Evolutionary conservation across 805 yeast species (phyloP), one percentile per base, ranked within the genome.

Genomic region (Isabelozyma pseudorhagii): DNA sequence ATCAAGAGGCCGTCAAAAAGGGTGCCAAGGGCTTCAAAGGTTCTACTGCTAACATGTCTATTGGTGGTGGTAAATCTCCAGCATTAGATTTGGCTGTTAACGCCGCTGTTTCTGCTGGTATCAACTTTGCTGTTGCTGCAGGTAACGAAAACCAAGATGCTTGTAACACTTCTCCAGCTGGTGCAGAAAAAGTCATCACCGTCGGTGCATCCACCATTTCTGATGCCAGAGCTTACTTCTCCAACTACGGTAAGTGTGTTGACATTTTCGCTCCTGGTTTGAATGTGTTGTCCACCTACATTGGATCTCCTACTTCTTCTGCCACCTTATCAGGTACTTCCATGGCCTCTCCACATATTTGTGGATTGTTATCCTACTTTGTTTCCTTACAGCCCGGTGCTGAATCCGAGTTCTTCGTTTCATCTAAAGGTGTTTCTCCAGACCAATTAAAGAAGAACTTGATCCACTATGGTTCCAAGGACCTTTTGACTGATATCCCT

Each of bases 261-360:
- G 97, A 93, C 65, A 86, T 93, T 56, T 93, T 90, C 66, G 99
- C 96, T 28, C 99, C 99, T 21, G 99, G 99, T 63, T 85, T 90
- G 62, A 86, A 89, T 67, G 83, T 93, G 53, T 77, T 86, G 57
- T 89, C 97, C 42, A 87, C 93, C 38, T 88, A 87, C 67, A 87
- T 85, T 66, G 94, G 96, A 42, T 83, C 90, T 4, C 77, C 79
- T 46, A 70, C 81, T 47, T 88, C 91, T 41, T 86, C 93, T 57
- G 91, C 94, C 42, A 82, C 89, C 39, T 77, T 88, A 66, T 87
- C 96, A 38, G 99, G 99, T 72, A 93, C 97, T 9, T 93, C 98
- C 13, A 93, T 93, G 99, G 97, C 98, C 18, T 87, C 97, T 38
- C 98, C 99, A 43, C 97, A 91, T 64, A 92, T 92, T 58, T 85